Evolutionary conservation across 2,329 filamentous ascomycete species (phyloP), one percentile per base, ranked within the genome.

Genomic region (Coleophoma cylindrospora): DNA sequence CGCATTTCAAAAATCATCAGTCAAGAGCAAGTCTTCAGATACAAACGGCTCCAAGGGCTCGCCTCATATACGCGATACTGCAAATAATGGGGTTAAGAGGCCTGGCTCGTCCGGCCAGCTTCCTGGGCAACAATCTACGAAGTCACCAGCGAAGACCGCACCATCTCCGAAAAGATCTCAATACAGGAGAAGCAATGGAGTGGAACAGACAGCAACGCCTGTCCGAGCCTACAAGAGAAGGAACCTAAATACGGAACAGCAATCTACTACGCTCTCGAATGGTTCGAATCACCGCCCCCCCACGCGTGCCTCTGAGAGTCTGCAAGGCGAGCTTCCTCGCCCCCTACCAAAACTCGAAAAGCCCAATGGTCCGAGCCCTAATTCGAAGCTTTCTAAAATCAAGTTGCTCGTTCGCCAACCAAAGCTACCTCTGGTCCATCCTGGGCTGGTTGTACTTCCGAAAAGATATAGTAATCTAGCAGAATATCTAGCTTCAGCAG

Each of bases 361-460:
- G 9, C 32, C 51, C 13, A 21, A 51, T 33, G 56, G 52, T 14
- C 51, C 56, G 37, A 64, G 58, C 38, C 56, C 61, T 4, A 61
- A 55, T 45, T 48, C 53, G 11, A 62, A 57, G 34, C 53, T 67
- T 1, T 69, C 76, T 2, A 70, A 75, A 34, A 79, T 82, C 22
- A 76, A 73, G 49, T 56, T 82, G 38, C 73, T 74, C 22, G 67
- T 78, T 19, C 68, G 70, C 50, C 65, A 66, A n/a, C 68, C 73
- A 2, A 64, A 68, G 34, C 73, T 86, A 37, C 83, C 83, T 14
- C 64, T 83, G 4, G 75, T 83, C 7, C 80, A 86, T 59, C 79
- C 80, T 6, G 75, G 74, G 21, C 77, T 84, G 57, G 73, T 80
- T 45, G 74, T 75, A 60, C 53, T 66, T 48, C 45, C 77, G 0